phyloP scores from a whole-genome alignment of 345 rosid genomes.

The Fremontodendron californicum region DNA sequence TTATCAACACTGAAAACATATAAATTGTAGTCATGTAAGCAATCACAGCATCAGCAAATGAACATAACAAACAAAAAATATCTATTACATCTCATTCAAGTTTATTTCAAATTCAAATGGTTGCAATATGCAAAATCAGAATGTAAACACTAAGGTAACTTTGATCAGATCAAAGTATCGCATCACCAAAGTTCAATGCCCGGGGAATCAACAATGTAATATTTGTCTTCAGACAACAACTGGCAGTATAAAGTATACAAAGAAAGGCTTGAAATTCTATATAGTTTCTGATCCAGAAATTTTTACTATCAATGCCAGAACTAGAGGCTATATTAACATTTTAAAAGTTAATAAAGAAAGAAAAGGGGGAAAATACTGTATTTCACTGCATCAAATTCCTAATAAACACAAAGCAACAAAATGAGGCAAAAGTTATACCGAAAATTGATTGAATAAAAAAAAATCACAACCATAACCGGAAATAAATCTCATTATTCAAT shows the following conservation, averaged over 20 bases:
- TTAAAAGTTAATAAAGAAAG: neutral
- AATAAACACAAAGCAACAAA: neutral
- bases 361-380: neutral
- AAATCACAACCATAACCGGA: neutral
- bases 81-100: neutral
- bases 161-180: neutral
- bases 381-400: neutral
- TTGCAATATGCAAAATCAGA: neutral
- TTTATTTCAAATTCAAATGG: neutral
- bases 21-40: neutral
- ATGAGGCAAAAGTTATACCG: neutral
- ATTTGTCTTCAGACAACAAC: neutral
- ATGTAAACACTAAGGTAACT: neutral
- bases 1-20: neutral
- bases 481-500: neutral
- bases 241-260: neutral
- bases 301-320: neutral
- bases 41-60: neutral
- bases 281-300: neutral
- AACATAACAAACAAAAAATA: neutral
- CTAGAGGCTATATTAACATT: neutral
- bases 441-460: neutral
- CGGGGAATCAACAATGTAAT: neutral
- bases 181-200: neutral
- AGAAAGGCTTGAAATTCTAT: neutral